Evolutionary conservation across 2,329 filamentous ascomycete genomes (phyloP).

Genomic region (Penicillium capsulatum): DNA sequence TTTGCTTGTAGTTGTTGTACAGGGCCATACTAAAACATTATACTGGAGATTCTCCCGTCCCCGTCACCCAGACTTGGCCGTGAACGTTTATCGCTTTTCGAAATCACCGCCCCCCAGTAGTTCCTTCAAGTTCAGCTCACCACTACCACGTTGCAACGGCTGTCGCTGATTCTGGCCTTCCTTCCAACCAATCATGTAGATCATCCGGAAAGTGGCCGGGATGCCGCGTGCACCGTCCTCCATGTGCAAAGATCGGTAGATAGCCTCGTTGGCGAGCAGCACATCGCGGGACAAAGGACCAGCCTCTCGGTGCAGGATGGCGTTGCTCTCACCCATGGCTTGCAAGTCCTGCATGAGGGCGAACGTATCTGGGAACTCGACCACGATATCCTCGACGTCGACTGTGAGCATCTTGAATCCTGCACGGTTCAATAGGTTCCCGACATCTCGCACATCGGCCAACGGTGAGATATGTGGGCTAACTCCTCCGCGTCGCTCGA

Average conservation of each 20-base stretch:
- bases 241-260: slow-evolving; percentile 83
- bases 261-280: slow-evolving; percentile 77
- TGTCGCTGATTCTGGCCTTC: slow-evolving; percentile 72
- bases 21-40: slow-evolving; percentile 24
- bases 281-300: slow-evolving; percentile 76
- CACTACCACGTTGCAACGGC: slow-evolving; percentile 78
- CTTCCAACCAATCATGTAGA: slow-evolving; percentile 99
- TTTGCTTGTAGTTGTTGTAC: slow-evolving; percentile 24
- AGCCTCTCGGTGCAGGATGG: slow-evolving; percentile 77
- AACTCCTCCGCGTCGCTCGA: slow-evolving; percentile 86
- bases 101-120: slow-evolving; percentile 54
- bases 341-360: slow-evolving; percentile 90
- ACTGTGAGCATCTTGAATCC: slow-evolving; percentile 96
- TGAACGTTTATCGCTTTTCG: slow-evolving; percentile 19
- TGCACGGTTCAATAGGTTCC: slow-evolving; percentile 76
- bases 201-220: slow-evolving; percentile 89
- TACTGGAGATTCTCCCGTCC: slow-evolving; percentile 9
- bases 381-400: slow-evolving; percentile 93
- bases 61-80: slow-evolving; percentile 2
- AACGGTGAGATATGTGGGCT: slow-evolving; percentile 86
- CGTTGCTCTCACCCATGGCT: slow-evolving; percentile 93
- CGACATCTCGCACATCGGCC: slow-evolving; percentile 87
- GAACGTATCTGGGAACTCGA: slow-evolving; percentile 88
- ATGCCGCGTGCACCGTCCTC: slow-evolving; percentile 63
- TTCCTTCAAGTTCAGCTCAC: slow-evolving; percentile 83